Conservation (phyloP, 805 yeast species). For the Blastobotrys mokoenaii region DNA sequence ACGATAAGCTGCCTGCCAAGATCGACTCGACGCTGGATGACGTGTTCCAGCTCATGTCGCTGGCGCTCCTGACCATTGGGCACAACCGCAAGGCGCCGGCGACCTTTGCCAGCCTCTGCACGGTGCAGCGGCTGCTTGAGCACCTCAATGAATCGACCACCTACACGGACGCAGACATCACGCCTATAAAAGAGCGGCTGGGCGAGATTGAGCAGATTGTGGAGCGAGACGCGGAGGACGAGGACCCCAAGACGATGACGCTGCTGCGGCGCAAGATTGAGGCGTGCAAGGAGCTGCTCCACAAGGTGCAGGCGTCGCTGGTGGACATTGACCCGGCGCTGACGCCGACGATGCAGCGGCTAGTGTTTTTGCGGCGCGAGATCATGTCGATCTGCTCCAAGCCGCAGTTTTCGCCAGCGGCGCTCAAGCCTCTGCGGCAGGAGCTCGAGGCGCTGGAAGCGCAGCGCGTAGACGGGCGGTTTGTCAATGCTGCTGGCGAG, state of each 20-base stretch:
- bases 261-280: conserved; percentile 58
- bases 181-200: conserved; percentile 67
- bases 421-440: conserved; percentile 29
- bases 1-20: conserved; percentile 26
- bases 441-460: conserved; percentile 38
- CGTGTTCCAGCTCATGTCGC: conserved; percentile 76
- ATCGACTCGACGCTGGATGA: conserved; percentile 80
- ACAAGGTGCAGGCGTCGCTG: conserved; percentile 47
- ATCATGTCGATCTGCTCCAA: conserved; percentile 45
- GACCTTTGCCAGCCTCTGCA: conserved; percentile 79
- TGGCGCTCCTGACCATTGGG: conserved; percentile 89
- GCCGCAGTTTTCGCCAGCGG: conserved; percentile 27
- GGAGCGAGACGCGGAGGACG: conserved; percentile 30
- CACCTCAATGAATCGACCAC: conserved; percentile 77
- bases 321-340: conserved; percentile 45
- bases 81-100: conserved; percentile 87
- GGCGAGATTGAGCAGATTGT: conserved; percentile 62
- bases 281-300: conserved; percentile 51
- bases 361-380: conserved; percentile 56
- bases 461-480: conserved; percentile 50
- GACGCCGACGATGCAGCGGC: conserved; percentile 44
- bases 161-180: conserved; percentile 75
- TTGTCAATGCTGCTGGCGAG: conserved; percentile 24
- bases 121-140: conserved; percentile 75
- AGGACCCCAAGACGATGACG: conserved; percentile 49